A percentile compares a stretch with the other conserved stretches of the same genome.
Evolutionary conservation across 1,139 yeast genomes (phyloP).

Genomic region (Kodamaea sp.): DNA sequence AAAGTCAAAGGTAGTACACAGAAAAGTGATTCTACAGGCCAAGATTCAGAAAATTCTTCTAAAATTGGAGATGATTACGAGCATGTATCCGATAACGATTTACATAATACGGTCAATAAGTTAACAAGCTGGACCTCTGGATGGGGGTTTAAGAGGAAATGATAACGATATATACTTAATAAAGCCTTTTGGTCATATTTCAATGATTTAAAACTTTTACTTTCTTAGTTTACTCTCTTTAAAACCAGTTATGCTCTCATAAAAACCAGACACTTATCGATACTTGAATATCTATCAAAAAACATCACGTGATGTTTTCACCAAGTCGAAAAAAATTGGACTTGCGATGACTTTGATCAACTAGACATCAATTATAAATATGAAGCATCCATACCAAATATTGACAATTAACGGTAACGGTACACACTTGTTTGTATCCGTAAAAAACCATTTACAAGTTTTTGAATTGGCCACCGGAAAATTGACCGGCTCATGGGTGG

Average conservation of each 20-base stretch:
- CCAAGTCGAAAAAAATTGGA: too few relatives aligned
- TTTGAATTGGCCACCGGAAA: slow-evolving; percentile 35
- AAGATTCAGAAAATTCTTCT: slow-evolving; percentile 1
- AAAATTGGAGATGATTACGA: slow-evolving; percentile 6
- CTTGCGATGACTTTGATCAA: too few relatives aligned
- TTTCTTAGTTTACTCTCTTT: too few relatives aligned
- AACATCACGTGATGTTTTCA: too few relatives aligned
- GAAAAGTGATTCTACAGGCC: not conserved
- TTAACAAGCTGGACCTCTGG: slow-evolving; percentile 13
- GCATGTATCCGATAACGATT: slow-evolving; percentile 4
- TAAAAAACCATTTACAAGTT: slow-evolving; percentile 54
- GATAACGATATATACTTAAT: too few relatives aligned
- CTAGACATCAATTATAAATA: slow-evolving; percentile 9
- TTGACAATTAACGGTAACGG: slow-evolving; percentile 43
- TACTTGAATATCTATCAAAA: too few relatives aligned
- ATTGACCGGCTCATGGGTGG: slow-evolving; percentile 55
- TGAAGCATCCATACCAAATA: slow-evolving; percentile 72
- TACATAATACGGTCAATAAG: slow-evolving; percentile 5
- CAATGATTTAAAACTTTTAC: too few relatives aligned
- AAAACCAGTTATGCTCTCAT: too few relatives aligned
- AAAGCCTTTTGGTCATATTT: too few relatives aligned
- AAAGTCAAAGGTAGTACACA: too few relatives aligned
- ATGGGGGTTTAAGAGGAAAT: slow-evolving; percentile 14
- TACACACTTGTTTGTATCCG: slow-evolving; percentile 49
- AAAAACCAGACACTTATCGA: too few relatives aligned